Base-by-base conservation (phyloP, 768 basidiomycete species). In the Fistulinella prunicolor region DNA sequence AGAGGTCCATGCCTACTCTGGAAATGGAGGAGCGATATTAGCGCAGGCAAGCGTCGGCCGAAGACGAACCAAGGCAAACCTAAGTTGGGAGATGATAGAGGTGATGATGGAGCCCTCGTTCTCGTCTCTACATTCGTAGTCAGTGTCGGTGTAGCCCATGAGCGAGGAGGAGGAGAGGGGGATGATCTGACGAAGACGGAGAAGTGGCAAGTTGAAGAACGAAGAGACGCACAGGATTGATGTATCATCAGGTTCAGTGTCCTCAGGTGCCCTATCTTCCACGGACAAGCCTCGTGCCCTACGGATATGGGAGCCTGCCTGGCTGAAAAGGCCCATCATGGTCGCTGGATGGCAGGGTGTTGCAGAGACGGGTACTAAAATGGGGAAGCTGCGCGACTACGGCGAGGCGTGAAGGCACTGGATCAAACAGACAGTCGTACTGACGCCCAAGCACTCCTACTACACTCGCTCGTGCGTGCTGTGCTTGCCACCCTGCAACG, bases 1-100 rank as follows among this genome's bases (percentile, higher is more conserved):
- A 85, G 49, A 97, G 83, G 70, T 99, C 96, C 94, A 96, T 96
- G 35, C 94, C 95, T 53, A 94, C 87, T 70, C 93, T 89, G 65
- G 49, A 42, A 46, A 43, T 34, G 22, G 41, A 45, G 38, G 32
- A 9, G 38, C 34, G 43, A 24, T 17, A 17, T 61, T 30, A 60
- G 60, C 49, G 16, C 22, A 38, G 42, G 22, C 16, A 39, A 19
- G 19, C 29, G 35, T 17, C 16, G 7, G 2, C n/a, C 45, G 28
- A n/a, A 36, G 46, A 22, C 29, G 47, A 32, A 32, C 14, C 13
- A 37, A 12, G 44, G 63, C 78, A 36, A 51, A 85, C 92, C 86
- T 79, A 49, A 96, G 79, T 67, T 97, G 94, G 19, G 89, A 87
- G 61, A 96, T 95, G 58, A 96, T 70, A 12, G 85, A 85, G 51